These are phyloP conservation scores for Syzygium aromaticum DNA, from an alignment of 345 rosid species.

Conservation along the genomic window DNA sequence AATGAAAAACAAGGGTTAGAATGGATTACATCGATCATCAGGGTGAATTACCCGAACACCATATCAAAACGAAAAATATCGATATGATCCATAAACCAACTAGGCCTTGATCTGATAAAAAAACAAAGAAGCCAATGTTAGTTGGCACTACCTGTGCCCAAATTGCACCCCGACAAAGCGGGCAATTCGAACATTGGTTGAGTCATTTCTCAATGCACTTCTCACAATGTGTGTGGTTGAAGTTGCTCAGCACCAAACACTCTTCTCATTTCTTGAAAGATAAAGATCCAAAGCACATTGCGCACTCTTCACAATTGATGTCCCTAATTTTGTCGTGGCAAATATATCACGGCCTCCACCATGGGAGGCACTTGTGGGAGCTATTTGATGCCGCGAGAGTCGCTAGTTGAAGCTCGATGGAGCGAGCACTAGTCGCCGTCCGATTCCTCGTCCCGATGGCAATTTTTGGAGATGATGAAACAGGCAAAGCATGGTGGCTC, in stretches of 20 bases:
- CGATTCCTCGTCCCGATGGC: neutral
- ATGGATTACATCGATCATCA: neutral
- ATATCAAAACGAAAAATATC: neutral
- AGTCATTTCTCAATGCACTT: neutral
- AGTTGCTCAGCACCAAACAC: neutral
- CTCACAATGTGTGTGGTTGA: neutral
- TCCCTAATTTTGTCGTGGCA: neutral
- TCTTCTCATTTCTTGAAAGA: neutral
- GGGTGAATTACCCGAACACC: neutral
- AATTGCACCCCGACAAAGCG: accelerated
- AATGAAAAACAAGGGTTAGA: neutral
- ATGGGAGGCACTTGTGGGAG: neutral
- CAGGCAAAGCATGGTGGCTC: accelerated
- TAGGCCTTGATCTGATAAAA: neutral
- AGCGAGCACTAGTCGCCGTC: neutral
- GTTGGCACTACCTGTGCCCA: neutral
- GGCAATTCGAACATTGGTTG: neutral
- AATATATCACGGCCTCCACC: neutral
- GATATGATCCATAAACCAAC: neutral
- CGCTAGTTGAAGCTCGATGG: neutral
- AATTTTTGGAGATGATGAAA: neutral
- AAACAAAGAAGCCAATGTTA: neutral
- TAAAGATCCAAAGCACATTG: neutral
- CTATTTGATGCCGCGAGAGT: neutral
- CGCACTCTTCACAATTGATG: accelerated